These are phyloP conservation scores for Aspergillus sp. DNA, from an alignment of 2,329 filamentous ascomycete species.

Conservation along the genomic window DNA sequence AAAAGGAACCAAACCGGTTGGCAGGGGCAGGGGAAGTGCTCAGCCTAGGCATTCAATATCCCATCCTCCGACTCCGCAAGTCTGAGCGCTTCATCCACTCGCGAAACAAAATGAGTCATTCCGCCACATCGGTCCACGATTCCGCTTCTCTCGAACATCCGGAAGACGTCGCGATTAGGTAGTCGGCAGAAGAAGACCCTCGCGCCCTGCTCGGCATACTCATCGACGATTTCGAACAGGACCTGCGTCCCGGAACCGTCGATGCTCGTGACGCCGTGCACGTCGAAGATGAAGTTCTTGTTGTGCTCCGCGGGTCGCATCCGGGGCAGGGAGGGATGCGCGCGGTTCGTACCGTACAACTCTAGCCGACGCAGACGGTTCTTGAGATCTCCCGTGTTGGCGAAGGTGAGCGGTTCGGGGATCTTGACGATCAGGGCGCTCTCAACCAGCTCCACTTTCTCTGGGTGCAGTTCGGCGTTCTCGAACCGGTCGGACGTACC, in stretches of 20 bases:
- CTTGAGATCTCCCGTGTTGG: conserved; percentile 92
- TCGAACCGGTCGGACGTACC: conserved; percentile 76
- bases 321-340: conserved; percentile 83
- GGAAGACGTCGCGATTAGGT: conserved; percentile 61
- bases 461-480: conserved; percentile 73
- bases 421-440: conserved; percentile 96
- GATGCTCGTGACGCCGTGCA: conserved; percentile 93
- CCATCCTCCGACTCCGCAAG: conserved; percentile 72
- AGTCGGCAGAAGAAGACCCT: conserved; percentile 56
- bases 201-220: conserved; percentile 74
- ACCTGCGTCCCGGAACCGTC: conserved; percentile 94
- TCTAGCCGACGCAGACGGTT: conserved; percentile 79
- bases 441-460: conserved; percentile 81
- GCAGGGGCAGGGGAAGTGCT: background rate
- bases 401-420: conserved; percentile 92
- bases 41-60: conserved; percentile 34
- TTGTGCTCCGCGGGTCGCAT: conserved; percentile 78
- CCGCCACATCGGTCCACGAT: conserved; percentile 85
- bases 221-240: conserved; percentile 79
- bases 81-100: conserved; percentile 80
- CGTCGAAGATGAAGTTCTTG: conserved; percentile 91
- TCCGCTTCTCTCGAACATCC: conserved; percentile 72
- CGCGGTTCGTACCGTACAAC: conserved; percentile 79
- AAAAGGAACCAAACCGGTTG: background rate
- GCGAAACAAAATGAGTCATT: conserved; percentile 71